Evolutionary conservation across 2,329 filamentous ascomycete genomes (phyloP), one percentile per base, ranked within the genome.

Genomic region (Cladobotryum protrusum): DNA sequence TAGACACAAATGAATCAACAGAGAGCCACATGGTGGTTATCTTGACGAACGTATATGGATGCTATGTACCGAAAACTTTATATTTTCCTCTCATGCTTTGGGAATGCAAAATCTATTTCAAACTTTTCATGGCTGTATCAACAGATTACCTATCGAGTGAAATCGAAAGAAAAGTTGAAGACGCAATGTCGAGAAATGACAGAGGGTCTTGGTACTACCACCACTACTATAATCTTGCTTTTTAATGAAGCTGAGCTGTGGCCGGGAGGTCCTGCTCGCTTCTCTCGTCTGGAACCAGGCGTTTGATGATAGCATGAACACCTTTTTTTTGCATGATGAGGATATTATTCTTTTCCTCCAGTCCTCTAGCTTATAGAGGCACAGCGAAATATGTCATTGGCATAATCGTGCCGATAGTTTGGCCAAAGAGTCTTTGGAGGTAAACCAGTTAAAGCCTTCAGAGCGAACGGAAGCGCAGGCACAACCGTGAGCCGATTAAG

Each of bases 31-130:
- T 52, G 53, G 52, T 49, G 54, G 48, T 53, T 57, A 49, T 59
- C 54, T 58, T 61, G 52, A 63, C 57, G 63, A 63, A 65, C 63
- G 61, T 67, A 68, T 62, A 64, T 67, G 64, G 61, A 63, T 61
- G 61, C 61, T 55, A 62, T 67, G 66, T 70, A 67, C 58, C 63
- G 59, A 61, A 62, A 58, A 61, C 62, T 61, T 61, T 45, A 41
- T 45, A 44, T 39, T 35, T 34, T 43, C 34, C 24, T 51, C 35
- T 32, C 37, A 45, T 33, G 18, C 41, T 43, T 52, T 39, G 47
- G 43, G 45, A 45, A 52, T 33, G 20, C 45, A 47, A 46, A 47
- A 49, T 53, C 33, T 50, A 50, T 48, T 37, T 45, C 18, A 42
- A 40, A 44, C 13, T 48, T 46, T 50, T 48, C 43, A 41, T 42